Evolutionary conservation across 2,329 filamentous ascomycete genomes (phyloP).

Genomic region (Shiraia bambusicola): DNA sequence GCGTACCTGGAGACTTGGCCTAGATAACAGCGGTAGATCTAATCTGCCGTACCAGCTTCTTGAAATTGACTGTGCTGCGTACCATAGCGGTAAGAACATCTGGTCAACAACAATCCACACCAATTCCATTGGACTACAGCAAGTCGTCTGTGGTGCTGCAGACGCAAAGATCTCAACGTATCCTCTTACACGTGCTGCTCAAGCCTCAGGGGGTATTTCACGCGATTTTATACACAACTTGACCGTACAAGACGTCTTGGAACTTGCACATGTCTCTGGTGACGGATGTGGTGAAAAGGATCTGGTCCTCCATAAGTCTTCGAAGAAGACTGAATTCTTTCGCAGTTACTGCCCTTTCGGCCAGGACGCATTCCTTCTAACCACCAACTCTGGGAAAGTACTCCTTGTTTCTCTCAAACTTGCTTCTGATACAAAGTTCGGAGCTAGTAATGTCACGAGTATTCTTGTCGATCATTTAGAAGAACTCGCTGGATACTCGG

Average conservation of each 20-base stretch:
- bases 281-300: not conserved
- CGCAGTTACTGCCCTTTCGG: constrained; percentile 66
- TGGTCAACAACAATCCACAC: constrained; percentile 60
- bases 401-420: constrained; percentile 43
- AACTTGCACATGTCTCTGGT: constrained; percentile 7
- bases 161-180: constrained; percentile 63
- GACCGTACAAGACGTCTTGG: constrained; percentile 28
- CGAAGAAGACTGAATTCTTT: constrained; percentile 47
- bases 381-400: constrained; percentile 60
- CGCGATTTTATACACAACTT: constrained; percentile 19
- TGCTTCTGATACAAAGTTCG: not conserved
- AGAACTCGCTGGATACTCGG: constrained; percentile 52
- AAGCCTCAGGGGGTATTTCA: not conserved
- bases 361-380: constrained; percentile 56
- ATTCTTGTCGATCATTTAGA: constrained; percentile 33
- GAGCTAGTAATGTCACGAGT: constrained; percentile 19
- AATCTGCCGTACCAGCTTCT: constrained; percentile 44
- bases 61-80: constrained; percentile 59
- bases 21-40: constrained; percentile 4
- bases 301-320: constrained; percentile 13
- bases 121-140: constrained; percentile 4
- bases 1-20: constrained; percentile 63
- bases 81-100: constrained; percentile 85
- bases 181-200: constrained; percentile 7
- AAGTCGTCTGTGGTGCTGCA: constrained; percentile 64